Percentiles rank a stretch among this genome's conserved stretches.
Conservation (phyloP, 441 rosid species). For the Aleurites moluccanus region DNA sequence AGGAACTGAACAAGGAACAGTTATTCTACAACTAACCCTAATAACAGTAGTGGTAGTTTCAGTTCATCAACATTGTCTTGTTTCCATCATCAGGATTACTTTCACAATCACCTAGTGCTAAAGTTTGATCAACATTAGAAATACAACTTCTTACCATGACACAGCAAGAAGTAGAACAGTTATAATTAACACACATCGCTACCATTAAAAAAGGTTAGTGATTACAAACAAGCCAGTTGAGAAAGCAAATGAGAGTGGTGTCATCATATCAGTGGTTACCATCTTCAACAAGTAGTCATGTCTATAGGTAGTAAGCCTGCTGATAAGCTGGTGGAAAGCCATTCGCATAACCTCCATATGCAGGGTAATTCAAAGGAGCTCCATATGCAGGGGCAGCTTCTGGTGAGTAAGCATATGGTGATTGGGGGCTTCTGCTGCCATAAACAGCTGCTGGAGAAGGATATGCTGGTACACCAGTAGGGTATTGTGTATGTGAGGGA, state of each 20-base stretch:
- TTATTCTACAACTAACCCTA: constrained; percentile 37
- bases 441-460: constrained; percentile 70
- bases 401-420: constrained; percentile 79
- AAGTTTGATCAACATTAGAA: constrained; percentile 56
- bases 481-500: constrained; percentile 75
- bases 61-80: constrained; percentile 39
- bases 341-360: constrained; percentile 67
- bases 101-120: constrained; percentile 63
- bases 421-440: constrained; percentile 72
- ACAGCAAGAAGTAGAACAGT: constrained; percentile 43
- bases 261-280: constrained; percentile 93
- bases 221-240: constrained; percentile 63
- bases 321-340: constrained; percentile 86
- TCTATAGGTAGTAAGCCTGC: constrained; percentile 98
- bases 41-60: constrained; percentile 25
- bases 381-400: constrained; percentile 73
- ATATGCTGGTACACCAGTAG: constrained; percentile 58
- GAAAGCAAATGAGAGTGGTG: constrained; percentile 50
- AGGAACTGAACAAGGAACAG: neutral
- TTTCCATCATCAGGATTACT: constrained; percentile 42
- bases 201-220: constrained; percentile 72
- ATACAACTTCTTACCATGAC: constrained; percentile 46
- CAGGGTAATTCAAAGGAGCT: constrained; percentile 72
- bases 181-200: constrained; percentile 62
- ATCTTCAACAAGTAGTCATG: constrained; percentile 56